A percentile compares a stretch with the other conserved stretches of the same genome.
These are phyloP conservation scores for Apophysomyces elegans DNA, from an alignment of 371 early-diverging fungal genomes.

Conservation along the genomic window DNA sequence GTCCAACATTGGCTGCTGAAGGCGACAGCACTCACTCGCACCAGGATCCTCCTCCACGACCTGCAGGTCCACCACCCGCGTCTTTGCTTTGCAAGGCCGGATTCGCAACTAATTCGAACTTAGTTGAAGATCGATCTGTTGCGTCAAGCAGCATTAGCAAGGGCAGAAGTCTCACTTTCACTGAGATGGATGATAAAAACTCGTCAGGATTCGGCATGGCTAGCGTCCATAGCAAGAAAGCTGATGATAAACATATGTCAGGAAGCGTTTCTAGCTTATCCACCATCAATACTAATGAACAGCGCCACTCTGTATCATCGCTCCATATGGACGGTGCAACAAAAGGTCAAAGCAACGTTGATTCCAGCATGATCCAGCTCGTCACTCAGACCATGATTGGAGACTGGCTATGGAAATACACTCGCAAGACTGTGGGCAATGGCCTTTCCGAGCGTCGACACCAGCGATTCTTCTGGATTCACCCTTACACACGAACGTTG, in stretches of 20 bases:
- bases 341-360: constrained; percentile 20
- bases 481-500: constrained; percentile 75
- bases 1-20: neutral
- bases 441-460: constrained; percentile 65
- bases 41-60: constrained; percentile 16
- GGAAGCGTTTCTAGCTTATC: constrained; percentile 3
- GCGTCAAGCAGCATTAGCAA: neutral
- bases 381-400: constrained; percentile 81
- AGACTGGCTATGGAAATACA: constrained; percentile 72
- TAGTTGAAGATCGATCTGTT: neutral
- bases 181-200: neutral
- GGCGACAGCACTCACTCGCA: neutral
- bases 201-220: neutral
- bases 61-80: constrained; percentile 25
- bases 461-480: constrained; percentile 76
- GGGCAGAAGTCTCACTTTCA: neutral
- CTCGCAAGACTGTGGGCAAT: constrained; percentile 52
- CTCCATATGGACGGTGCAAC: constrained; percentile 9
- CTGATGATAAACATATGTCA: neutral
- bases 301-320: neutral
- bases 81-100: constrained; percentile 17
- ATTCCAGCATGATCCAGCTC: constrained; percentile 62
- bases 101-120: neutral
- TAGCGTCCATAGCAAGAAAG: neutral
- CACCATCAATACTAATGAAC: constrained; percentile 1